phyloP scores from a whole-genome alignment of 1,284 basidiomycete species.

The Cryptococcus sp. region DNA sequence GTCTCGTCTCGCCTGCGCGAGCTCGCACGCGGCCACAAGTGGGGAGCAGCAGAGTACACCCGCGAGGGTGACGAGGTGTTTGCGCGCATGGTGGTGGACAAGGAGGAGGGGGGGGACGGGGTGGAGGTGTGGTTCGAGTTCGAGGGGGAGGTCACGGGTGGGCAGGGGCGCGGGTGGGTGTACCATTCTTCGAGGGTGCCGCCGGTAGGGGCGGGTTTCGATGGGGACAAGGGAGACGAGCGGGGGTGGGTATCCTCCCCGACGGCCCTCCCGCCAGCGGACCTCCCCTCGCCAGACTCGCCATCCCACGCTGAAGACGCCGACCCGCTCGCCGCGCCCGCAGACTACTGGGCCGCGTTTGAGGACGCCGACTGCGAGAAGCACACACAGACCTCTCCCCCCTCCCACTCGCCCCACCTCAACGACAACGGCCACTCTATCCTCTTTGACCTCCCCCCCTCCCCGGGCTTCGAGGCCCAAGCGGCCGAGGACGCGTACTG shows the following conservation, averaged over 20 bases:
- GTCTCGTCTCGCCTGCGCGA: conserved; percentile 8
- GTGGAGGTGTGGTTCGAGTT: conserved; percentile 21
- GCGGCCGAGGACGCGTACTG: conserved; percentile 40
- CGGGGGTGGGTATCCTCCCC: background rate
- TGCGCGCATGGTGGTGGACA: conserved; percentile 16
- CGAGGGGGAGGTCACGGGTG: conserved; percentile 5
- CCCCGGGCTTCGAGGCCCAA: conserved; percentile 8
- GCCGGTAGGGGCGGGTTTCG: background rate
- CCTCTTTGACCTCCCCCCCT: background rate
- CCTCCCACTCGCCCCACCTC: background rate
- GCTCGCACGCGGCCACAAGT: conserved; percentile 9
- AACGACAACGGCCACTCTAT: background rate
- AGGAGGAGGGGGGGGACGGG: background rate
- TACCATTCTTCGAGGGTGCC: conserved; percentile 25
- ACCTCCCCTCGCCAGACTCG: too few species aligned
- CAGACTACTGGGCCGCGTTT: conserved; percentile 15
- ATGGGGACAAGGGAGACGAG: background rate
- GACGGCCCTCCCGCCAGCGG: background rate
- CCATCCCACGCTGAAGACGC: background rate
- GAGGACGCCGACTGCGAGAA: background rate
- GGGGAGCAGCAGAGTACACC: conserved; percentile 14
- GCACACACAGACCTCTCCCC: background rate
- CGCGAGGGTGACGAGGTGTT: conserved; percentile 22
- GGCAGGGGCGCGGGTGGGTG: conserved; percentile 34
- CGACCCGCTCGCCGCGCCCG: conserved; percentile 7